Evolutionary conservation across 768 basidiomycete genomes (phyloP).

Genomic region (Lactarius trivialis): DNA sequence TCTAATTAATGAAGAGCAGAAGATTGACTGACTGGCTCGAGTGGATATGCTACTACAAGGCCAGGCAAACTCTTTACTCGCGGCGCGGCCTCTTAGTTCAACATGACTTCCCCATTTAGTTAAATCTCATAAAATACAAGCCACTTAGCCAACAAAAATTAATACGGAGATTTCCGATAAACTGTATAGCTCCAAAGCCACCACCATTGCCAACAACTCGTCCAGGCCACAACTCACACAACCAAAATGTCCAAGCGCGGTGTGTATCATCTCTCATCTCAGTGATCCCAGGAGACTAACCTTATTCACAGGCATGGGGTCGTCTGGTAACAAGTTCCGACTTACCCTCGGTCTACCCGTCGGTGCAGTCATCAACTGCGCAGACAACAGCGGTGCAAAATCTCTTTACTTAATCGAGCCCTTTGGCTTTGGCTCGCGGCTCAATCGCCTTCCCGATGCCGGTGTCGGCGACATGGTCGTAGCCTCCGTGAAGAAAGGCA

Average conservation of each 20-base stretch:
- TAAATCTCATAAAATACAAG: slow-evolving; percentile 2
- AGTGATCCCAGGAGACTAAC: neutral
- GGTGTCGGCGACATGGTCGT: slow-evolving; percentile 95
- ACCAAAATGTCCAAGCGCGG: slow-evolving; percentile 34
- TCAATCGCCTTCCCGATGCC: slow-evolving; percentile 96
- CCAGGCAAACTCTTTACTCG: neutral
- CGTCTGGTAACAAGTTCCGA: slow-evolving; percentile 94
- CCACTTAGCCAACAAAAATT: neutral
- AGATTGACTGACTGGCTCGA: neutral
- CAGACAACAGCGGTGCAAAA: slow-evolving; percentile 99
- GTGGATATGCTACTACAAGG: neutral
- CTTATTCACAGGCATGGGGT: slow-evolving; percentile 41
- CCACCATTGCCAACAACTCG: slow-evolving; percentile 15
- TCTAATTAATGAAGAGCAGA: neutral
- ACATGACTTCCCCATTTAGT: neutral
- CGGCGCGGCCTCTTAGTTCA: slow-evolving; percentile 5
- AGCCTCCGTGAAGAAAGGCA: slow-evolving; percentile 98
- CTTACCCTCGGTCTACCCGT: slow-evolving; percentile 91
- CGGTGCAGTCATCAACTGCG: slow-evolving; percentile 93
- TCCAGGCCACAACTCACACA: slow-evolving; percentile 21
- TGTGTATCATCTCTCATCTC: slow-evolving; percentile 21
- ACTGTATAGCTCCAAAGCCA: slow-evolving; percentile 30
- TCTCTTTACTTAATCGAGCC: slow-evolving; percentile 93
- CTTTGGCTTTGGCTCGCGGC: slow-evolving; percentile 89
- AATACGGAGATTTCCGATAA: slow-evolving; percentile 19